A percentile compares a stretch with the other conserved stretches of the same genome.
Conservation (phyloP, 306 rosid genomes). For the Corylus avellana region DNA sequence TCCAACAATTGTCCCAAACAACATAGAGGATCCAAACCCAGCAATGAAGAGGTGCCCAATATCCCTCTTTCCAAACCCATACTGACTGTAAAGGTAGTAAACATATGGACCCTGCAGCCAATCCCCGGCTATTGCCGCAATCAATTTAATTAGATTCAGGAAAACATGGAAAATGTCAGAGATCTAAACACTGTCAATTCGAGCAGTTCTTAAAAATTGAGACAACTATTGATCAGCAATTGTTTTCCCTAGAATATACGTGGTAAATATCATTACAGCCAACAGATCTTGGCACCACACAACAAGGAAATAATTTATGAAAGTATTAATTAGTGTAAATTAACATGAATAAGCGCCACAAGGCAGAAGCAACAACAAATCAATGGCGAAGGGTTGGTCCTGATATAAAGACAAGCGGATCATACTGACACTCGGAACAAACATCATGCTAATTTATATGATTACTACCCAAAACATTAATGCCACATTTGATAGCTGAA, state of each 20-base stretch:
- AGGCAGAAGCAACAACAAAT: neutral
- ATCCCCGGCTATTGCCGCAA: constrained; percentile 81
- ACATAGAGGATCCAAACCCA: constrained; percentile 67
- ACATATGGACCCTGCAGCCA: constrained; percentile 99
- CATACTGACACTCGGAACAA: neutral
- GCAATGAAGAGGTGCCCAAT: constrained; percentile 69
- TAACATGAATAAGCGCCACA: neutral
- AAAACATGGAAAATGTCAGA: neutral
- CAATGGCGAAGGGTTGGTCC: neutral
- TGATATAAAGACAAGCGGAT: neutral
- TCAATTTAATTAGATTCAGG: constrained; percentile 30
- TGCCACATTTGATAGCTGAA: neutral
- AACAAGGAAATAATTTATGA: neutral
- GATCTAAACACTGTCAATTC: constrained; percentile 3
- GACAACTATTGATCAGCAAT: neutral
- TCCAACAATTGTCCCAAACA: constrained; percentile 88
- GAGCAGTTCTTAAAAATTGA: neutral
- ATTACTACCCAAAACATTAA: neutral
- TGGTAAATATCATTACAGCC: neutral
- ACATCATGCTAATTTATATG: neutral
- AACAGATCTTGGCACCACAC: neutral
- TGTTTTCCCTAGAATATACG: neutral
- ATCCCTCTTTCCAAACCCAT: constrained; percentile 52
- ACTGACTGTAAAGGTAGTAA: constrained; percentile 71
- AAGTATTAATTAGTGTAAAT: neutral